These are phyloP conservation scores for Cudoniella acicularis DNA, from an alignment of 495 filamentous ascomycete genomes.

Conservation along the genomic window DNA sequence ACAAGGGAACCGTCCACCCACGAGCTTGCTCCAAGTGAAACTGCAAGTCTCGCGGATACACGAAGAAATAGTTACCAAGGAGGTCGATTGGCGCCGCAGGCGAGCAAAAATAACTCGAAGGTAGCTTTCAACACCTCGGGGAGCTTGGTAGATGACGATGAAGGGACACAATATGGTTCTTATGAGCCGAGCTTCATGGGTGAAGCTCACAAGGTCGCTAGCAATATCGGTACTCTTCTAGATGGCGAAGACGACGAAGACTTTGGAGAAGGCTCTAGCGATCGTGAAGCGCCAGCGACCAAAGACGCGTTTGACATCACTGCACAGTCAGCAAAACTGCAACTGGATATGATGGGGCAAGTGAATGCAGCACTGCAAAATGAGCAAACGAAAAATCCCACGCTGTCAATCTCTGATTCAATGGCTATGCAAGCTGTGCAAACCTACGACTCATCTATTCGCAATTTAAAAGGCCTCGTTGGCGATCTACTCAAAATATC, in stretches of 20 bases:
- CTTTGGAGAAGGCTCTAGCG: constrained; percentile 77
- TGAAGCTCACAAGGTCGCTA: constrained; percentile 45
- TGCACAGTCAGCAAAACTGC: constrained; percentile 88
- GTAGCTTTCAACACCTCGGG: constrained; percentile 40
- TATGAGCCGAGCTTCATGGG: constrained; percentile 56
- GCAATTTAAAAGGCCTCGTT: constrained; percentile 79
- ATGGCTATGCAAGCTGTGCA: constrained; percentile 72
- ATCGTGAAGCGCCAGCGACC: constrained; percentile 65
- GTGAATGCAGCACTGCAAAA: constrained; percentile 77
- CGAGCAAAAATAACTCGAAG: constrained; percentile 24
- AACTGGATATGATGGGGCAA: constrained; percentile 82
- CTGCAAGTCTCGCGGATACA: constrained; percentile 40
- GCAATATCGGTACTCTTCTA: constrained; percentile 36
- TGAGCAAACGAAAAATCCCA: constrained; percentile 66
- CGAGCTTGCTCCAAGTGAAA: constrained; percentile 51
- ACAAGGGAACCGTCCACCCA: constrained; percentile 31
- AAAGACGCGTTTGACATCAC: constrained; percentile 95
- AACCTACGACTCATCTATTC: constrained; percentile 86
- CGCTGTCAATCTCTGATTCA: constrained; percentile 66
- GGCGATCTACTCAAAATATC: constrained; percentile 88
- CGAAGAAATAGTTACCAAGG: constrained; percentile 41
- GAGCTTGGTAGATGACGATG: constrained; percentile 51
- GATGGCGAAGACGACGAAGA: constrained; percentile 78
- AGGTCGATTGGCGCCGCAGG: constrained; percentile 11
- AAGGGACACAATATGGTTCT: constrained; percentile 48